Percentiles rank a stretch among this genome's conserved stretches.
phyloP scores from a whole-genome alignment of 148 eudicot genomes.

The Vaccinium macrocarpon region DNA sequence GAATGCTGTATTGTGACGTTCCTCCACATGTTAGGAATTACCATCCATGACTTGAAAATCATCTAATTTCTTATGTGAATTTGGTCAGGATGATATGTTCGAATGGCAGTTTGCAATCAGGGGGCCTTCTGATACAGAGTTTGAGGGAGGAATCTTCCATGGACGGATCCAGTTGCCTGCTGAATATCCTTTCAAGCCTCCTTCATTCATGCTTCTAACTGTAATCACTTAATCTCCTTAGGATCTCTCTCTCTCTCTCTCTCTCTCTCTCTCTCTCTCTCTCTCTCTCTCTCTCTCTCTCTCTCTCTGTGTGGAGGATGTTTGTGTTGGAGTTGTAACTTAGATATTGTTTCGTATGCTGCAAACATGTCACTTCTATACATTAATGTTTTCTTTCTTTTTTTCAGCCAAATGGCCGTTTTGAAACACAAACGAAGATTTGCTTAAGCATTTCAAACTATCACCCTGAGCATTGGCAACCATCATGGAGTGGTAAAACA shows the following conservation, averaged over 20 bases:
- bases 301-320: not conserved
- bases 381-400: not conserved
- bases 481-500: slow-evolving; percentile 10
- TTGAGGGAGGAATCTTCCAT: slow-evolving; percentile 3
- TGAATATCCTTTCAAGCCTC: slow-evolving; percentile 7
- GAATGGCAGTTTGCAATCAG: slow-evolving; percentile 8
- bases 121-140: slow-evolving; percentile 7
- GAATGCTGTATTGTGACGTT: not conserved
- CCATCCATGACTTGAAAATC: not conserved
- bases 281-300: not conserved
- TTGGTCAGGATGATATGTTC: not conserved
- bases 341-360: not conserved
- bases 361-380: not conserved
- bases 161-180: slow-evolving; percentile 5
- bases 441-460: slow-evolving; percentile 6
- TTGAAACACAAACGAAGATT: slow-evolving; percentile 6
- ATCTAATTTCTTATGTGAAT: not conserved
- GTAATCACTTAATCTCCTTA: not conserved
- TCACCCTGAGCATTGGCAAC: slow-evolving; percentile 8
- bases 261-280: not conserved
- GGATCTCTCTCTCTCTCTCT: not conserved
- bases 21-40: not conserved
- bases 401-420: slow-evolving; percentile 7
- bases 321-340: not conserved
- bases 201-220: not conserved